Conservation (phyloP, 306 rosid species). For the Castanea crenata region DNA sequence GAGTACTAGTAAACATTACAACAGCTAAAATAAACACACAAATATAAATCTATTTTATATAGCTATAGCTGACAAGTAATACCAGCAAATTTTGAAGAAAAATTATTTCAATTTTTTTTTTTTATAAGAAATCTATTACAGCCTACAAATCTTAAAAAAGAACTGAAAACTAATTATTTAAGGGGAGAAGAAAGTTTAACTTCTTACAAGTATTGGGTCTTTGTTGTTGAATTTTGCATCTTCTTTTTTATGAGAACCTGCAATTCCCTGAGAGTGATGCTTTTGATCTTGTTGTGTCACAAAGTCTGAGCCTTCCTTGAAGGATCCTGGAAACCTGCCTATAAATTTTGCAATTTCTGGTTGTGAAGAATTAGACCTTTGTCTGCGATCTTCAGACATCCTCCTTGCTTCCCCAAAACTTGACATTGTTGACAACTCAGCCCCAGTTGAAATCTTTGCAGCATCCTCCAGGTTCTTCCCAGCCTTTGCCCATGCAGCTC, state of each 20-base stretch:
- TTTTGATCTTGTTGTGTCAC: constrained; percentile 58
- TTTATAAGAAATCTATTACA: background rate
- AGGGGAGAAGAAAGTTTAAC: constrained; percentile 9
- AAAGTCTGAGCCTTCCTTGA: constrained; percentile 81
- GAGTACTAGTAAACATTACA: background rate
- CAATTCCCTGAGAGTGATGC: constrained; percentile 39
- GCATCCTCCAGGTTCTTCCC: constrained; percentile 74
- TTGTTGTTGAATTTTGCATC: constrained; percentile 60
- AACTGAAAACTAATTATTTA: background rate
- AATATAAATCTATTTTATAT: background rate
- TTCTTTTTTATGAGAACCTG: constrained; percentile 59
- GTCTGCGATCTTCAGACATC: constrained; percentile 84
- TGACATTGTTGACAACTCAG: constrained; percentile 60
- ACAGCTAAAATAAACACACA: background rate
- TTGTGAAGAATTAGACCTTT: constrained; percentile 76
- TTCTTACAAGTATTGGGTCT: constrained; percentile 79
- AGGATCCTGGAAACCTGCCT: constrained; percentile 84
- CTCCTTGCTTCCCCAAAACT: constrained; percentile 91
- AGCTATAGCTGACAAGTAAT: background rate
- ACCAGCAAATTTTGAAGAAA: background rate
- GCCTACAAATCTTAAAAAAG: background rate
- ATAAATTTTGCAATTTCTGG: constrained; percentile 66
- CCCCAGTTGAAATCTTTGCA: constrained; percentile 72
- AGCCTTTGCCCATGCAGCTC: constrained; percentile 84
- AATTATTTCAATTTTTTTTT: background rate